A percentile compares a stretch with the other conserved stretches of the same genome.
Conservation (phyloP, 2,329 filamentous ascomycete genomes). For the Aspergillus sp. region DNA sequence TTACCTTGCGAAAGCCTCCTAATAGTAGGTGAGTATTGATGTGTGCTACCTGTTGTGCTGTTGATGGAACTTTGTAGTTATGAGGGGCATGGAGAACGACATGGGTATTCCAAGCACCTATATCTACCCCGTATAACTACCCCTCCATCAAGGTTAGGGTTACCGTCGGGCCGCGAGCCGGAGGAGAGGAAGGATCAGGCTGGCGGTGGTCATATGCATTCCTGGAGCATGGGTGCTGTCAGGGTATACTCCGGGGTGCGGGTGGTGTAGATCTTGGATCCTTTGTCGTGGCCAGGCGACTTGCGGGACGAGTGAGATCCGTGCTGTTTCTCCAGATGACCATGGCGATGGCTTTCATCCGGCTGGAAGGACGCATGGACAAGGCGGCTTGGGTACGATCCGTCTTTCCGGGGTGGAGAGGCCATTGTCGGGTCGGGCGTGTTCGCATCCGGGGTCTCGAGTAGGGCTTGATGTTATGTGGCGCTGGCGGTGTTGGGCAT, state of each 20-base stretch:
- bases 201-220: background rate
- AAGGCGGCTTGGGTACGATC: background rate
- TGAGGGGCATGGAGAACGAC: background rate
- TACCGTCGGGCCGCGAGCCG: slow-evolving; percentile 12
- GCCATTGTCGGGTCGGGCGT: background rate
- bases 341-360: background rate
- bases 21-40: background rate
- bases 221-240: background rate
- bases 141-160: background rate
- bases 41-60: background rate
- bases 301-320: background rate
- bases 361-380: background rate
- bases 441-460: background rate
- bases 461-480: background rate
- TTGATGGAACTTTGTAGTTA: background rate
- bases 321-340: background rate
- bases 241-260: background rate
- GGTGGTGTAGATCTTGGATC: background rate
- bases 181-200: background rate
- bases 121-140: background rate
- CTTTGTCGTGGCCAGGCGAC: background rate
- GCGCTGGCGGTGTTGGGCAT: no score
- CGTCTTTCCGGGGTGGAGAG: background rate
- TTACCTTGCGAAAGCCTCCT: no score
- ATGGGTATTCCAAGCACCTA: background rate